Percentiles rank a stretch among this genome's conserved stretches.
Conservation (phyloP, 1,284 basidiomycete species). For the Clitocybe nebularis region DNA sequence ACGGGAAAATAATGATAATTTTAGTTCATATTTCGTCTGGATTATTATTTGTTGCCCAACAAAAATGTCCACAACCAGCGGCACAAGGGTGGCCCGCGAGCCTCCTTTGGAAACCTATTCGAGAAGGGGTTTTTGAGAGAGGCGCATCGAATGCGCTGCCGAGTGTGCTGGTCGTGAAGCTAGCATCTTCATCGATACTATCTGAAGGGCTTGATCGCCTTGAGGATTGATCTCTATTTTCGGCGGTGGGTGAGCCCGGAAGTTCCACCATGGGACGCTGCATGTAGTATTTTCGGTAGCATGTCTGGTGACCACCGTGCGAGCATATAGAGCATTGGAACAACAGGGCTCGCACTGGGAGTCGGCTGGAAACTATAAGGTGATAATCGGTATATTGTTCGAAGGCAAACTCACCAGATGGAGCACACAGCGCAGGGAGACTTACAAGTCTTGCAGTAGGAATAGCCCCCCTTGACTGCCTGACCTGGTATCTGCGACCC, state of each 20-base stretch:
- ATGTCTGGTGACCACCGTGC: conserved; percentile 74
- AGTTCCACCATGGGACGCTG: conserved; percentile 48
- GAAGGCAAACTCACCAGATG: conserved; percentile 59
- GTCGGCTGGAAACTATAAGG: conserved; percentile 58
- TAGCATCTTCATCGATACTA: conserved; percentile 21
- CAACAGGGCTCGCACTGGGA: conserved; percentile 64
- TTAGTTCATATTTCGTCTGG: conserved; percentile 1
- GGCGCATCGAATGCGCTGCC: conserved; percentile 9
- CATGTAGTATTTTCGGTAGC: conserved; percentile 63
- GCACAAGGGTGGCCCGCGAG: conserved; percentile 52
- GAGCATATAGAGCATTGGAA: conserved; percentile 71
- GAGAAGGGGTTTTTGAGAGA: conserved; percentile 8
- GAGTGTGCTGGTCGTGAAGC: conserved; percentile 12
- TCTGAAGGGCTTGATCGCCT: conserved; percentile 23
- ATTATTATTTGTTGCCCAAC: conserved; percentile 42
- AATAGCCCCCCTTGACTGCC: conserved; percentile 33
- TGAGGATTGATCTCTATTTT: conserved; percentile 13
- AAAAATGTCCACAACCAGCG: conserved; percentile 64
- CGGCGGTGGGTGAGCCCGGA: conserved; percentile 18
- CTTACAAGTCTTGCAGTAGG: conserved; percentile 56
- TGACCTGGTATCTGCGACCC: conserved; percentile 25
- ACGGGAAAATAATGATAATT: not conserved
- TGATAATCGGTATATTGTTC: too few relatives aligned
- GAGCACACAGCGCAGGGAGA: conserved; percentile 49
- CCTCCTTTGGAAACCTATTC: conserved; percentile 7